phyloP scores from a whole-genome alignment of 2,329 filamentous ascomycete species.

The Davidsoniella neocaledoniae region DNA sequence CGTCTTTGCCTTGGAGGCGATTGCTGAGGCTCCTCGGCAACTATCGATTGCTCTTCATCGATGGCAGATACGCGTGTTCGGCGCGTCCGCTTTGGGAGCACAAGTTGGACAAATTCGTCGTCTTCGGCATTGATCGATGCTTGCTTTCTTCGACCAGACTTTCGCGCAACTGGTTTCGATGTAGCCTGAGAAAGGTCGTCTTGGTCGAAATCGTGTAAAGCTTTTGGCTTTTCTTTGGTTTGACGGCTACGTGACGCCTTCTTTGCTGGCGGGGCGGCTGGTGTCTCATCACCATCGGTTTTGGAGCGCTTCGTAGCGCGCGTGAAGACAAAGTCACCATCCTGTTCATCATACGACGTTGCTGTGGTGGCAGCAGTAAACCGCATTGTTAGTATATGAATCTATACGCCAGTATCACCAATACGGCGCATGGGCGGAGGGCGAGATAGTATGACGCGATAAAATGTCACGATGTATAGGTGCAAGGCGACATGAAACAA shows the following conservation, averaged over 20 bases:
- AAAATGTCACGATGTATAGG: not conserved
- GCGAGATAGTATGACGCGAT: not conserved
- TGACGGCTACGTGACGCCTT: conserved; percentile 25
- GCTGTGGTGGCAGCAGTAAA: conserved; percentile 16
- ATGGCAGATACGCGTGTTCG: conserved; percentile 30
- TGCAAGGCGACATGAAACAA: not conserved
- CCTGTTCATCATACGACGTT: conserved; percentile 43
- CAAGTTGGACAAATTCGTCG: conserved; percentile 22
- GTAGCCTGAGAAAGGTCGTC: conserved; percentile 14
- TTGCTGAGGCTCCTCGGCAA: not conserved
- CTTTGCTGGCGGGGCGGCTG: conserved; percentile 21
- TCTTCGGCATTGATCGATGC: conserved; percentile 22
- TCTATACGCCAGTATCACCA: not conserved
- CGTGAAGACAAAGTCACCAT: conserved; percentile 63
- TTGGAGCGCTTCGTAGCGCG: conserved; percentile 50
- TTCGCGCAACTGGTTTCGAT: conserved; percentile 19
- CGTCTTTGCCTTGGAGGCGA: too few relatives aligned
- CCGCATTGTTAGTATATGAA: conserved; percentile 7
- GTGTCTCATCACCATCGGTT: conserved; percentile 26
- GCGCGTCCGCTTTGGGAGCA: conserved; percentile 26
- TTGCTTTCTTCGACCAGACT: conserved; percentile 24
- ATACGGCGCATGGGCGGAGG: not conserved
- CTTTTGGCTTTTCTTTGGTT: conserved; percentile 16
- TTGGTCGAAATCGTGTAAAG: conserved; percentile 8
- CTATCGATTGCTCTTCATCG: conserved; percentile 17